phyloP scores from a whole-genome alignment of 2,329 filamentous ascomycete genomes.

The Trichoderma sp. region DNA sequence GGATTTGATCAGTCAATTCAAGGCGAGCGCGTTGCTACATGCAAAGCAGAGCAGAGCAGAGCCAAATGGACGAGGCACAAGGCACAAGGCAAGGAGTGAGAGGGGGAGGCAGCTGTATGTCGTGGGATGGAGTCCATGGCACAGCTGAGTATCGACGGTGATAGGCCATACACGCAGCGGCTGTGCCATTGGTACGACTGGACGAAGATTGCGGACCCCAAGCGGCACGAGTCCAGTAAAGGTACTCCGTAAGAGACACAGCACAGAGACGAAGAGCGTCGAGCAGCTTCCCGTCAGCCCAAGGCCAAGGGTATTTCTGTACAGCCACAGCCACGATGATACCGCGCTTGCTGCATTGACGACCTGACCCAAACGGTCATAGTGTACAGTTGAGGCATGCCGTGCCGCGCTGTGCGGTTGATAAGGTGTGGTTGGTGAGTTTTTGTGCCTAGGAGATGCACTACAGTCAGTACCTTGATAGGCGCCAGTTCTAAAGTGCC shows the following conservation, averaged over 20 bases:
- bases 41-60: background rate
- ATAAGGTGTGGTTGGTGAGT: background rate
- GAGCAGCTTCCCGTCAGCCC: background rate
- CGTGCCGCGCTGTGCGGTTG: background rate
- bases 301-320: background rate
- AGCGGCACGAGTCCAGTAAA: background rate
- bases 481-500: background rate
- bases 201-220: constrained; percentile 1
- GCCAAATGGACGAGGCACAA: background rate
- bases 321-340: background rate
- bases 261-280: background rate
- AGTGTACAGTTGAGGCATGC: background rate
- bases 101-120: background rate
- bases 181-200: background rate
- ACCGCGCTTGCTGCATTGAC: background rate
- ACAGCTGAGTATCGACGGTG: background rate
- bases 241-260: background rate
- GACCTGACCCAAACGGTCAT: background rate
- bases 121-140: background rate
- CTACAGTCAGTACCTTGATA: background rate
- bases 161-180: background rate
- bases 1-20: background rate
- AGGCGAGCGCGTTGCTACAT: background rate
- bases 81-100: background rate
- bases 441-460: background rate